Evolutionary conservation across 176 grass and related monocot species (phyloP), one percentile per base, ranked within the genome.

Genomic region (Phyllostachys edulis): DNA sequence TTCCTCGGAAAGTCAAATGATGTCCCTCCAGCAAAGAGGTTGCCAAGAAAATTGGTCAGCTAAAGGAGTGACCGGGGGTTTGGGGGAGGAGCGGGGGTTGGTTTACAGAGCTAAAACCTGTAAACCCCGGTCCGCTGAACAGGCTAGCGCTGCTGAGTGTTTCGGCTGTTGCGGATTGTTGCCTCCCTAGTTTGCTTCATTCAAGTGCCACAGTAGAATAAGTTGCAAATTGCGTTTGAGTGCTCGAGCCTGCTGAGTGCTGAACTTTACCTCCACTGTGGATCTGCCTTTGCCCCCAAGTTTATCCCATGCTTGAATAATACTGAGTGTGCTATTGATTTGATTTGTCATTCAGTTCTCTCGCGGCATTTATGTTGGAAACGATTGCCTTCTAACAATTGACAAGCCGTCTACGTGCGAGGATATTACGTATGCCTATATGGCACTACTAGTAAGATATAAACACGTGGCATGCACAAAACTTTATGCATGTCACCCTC

Each of bases 31-130:
- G 75, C 80, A 70, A 92, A 90, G 84, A 86, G 91, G 41, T 88
- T 82, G 64, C 88, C 93, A 52, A 86, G 89, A 76, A 98, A 98
- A 85, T 56, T 90, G 69, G 73, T 91, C 45, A 88, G 92, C 77
- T 98, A 87, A 95, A 69, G 27, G 38, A 75, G 54, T 10, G 32
- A 2, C 1, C 1, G 29, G 0, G 29, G 0, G 29, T 29, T 0
- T 1, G 29, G 1, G 32, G 1, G 2, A 0, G 32, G 32, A 2
- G 32, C 0, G 32, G 32, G 32, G 2, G 32, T 9, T 55, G 40
- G 36, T 39, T 9, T 55, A 80, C 70, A 67, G 63, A 38, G 83
- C 73, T 50, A 56, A 90, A 71, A 86, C 55, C 72, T n/a, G 68
- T 50, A 56, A 90, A 71, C 82, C 55, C 72, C 29, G 68, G 65